Evolutionary conservation across 106 monocot genomes (phyloP), one percentile per base, ranked within the genome.

Genomic region (Allium fistulosum): DNA sequence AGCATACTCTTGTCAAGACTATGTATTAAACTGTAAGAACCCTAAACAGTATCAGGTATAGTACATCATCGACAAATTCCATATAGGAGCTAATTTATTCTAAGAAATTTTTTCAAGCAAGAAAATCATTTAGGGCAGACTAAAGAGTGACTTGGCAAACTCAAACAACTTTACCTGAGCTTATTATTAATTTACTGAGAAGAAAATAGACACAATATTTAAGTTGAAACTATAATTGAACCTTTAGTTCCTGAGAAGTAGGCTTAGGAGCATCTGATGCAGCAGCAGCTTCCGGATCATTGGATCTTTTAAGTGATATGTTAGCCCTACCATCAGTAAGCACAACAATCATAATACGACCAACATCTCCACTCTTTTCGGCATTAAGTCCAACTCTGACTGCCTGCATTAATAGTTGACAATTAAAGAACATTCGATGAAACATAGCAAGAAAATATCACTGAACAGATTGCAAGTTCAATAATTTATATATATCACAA

Each of bases 361-460:
- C 93, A 72, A 99, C 99, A 78, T 99, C 99, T 17, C 99, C 93
- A 85, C 99, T 99, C 67, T 99, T 99, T 63, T 99, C 99, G 49
- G 99, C 99, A 87, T 99, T 99, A 75, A 99, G 71, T n/a, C 99
- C 99, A 76, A 99, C 99, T 71, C 99, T 93, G 56, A 99, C 99
- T 66, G 99, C 99, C 99, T 99, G 72, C 16, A 67, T 49, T 58
- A 67, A 55, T 61, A 26, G 18, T 11, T 4, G 11, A 57, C 17
- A 13, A 26, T 37, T 37, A 11, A 7, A 67, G 15, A 72, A 57
- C 57, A 17, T 37, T 37, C 37, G 2, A 37, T 5, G 37, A 37
- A 37, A 37, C 37, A 37, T 37, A 67, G 51, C 15, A 67, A 65
- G 49, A 65, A 6, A 17, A 53, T 58, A 74, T 47, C 62, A 53